Base-by-base conservation (phyloP, 2,329 filamentous ascomycete species). In the Diaporthe longicolla region DNA sequence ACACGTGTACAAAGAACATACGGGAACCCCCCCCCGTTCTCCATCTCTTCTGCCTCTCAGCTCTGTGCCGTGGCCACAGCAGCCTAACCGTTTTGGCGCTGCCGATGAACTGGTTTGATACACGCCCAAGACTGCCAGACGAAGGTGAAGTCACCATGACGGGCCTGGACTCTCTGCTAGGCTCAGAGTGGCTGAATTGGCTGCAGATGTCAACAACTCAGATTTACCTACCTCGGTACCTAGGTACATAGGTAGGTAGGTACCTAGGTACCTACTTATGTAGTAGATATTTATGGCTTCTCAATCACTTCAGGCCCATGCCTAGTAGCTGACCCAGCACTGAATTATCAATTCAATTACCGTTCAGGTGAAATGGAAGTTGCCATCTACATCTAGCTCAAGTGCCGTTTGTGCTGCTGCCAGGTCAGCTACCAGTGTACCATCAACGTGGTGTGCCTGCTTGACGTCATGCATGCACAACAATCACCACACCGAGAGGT, bases 391-490 rank as follows among this genome's bases (percentile, higher is more conserved):
- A 32, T 7, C 37, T 11, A 24, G 37, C n/a, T 24, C 19, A 65
- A 35, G 59, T 29, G 24, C 59, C 4, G 43, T 19, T 43, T 48
- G 59, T 48, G 59, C 59, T 48, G 24, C 26, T 45, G n/a, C 43
- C 26, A 65, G 19, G 7, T 48, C 21, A 10, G 6, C 21, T 48
- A 26, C 32, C n/a, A n/a, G 19, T 35, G 43, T 35, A 32, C 4
- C 43, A 48, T 13, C 43, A 50, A 45, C 15, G 11, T 24, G 11
- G 48, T 1, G 43, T 65, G n/a, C 29, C 29, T 37, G 52, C 35
- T 50, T 66, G 63, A 66, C 63, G 63, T 68, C 63, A 68, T 68
- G 45, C n/a, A 66, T 52, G 48, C 63, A 24, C 63, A 26, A 24
- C 48, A 24, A 68, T 40, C 45, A 68, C 48, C 9, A 40, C 37